A percentile compares a stretch with the other conserved stretches of the same genome.
Evolutionary conservation across 2,329 filamentous ascomycete species (phyloP).

Genomic region (Aureobasidium vineae): DNA sequence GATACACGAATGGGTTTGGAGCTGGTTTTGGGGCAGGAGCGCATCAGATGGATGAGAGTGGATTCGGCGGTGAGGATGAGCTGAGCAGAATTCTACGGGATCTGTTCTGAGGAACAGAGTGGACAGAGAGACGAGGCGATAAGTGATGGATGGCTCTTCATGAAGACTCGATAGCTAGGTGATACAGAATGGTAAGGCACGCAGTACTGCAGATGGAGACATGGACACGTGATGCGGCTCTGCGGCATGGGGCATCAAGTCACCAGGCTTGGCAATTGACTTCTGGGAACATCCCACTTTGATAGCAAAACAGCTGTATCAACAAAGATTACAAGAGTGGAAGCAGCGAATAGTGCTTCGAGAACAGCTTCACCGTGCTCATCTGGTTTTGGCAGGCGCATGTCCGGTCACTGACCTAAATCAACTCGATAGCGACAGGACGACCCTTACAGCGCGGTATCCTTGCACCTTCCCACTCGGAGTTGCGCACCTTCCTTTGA

Average conservation of each 20-base stretch:
- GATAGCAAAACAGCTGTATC: slow-evolving; percentile 22
- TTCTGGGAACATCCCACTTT: slow-evolving; percentile 10
- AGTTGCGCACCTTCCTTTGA: slow-evolving; percentile 1
- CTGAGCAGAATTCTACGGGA: slow-evolving; percentile 59
- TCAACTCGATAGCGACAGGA: background rate
- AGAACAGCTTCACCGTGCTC: background rate
- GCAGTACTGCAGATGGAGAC: too few relatives aligned
- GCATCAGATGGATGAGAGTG: slow-evolving; percentile 27
- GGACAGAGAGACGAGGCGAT: background rate
- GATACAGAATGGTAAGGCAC: background rate
- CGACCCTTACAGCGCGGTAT: background rate
- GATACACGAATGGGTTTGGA: slow-evolving; percentile 38
- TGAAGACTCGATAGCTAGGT: background rate
- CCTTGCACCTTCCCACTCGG: background rate
- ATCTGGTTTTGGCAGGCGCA: background rate
- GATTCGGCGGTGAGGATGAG: slow-evolving; percentile 58
- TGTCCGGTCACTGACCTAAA: background rate
- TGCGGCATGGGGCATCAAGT: slow-evolving; percentile 15
- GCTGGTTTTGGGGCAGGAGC: slow-evolving; percentile 39
- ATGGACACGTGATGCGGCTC: slow-evolving; percentile 24
- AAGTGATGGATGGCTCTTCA: background rate
- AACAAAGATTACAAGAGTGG: background rate
- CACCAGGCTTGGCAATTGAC: slow-evolving; percentile 1
- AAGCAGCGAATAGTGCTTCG: background rate
- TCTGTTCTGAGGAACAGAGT: slow-evolving; percentile 48